Base-by-base conservation (phyloP, 2,329 filamentous ascomycete genomes). In the Aspergillaceae sp. region DNA sequence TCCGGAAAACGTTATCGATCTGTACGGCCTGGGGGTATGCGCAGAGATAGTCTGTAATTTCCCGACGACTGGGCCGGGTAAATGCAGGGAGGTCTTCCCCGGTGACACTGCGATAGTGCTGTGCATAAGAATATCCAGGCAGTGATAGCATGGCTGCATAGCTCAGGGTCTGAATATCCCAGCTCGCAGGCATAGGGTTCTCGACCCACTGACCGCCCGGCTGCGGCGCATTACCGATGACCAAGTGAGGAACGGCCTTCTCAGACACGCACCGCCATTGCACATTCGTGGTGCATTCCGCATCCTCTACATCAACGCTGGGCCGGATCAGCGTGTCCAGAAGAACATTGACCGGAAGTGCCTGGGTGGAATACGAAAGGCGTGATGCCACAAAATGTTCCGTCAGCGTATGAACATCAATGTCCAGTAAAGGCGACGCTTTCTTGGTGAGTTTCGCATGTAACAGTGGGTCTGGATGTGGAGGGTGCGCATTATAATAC, bases 131-230 rank as follows among this genome's bases (percentile, higher is more conserved):
- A 56, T 80, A 82, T 0, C 75, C 78, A 0, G 79, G 79, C 28
- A 82, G 64, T 9, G 76, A 80, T 5, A 82, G 67, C 72, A 80
- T 77, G 48, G 79, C 77, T 2, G 78, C 77, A 64, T 82, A 82
- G 59, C 78, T 81, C 59, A 82, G 57, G 0, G 78, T 76, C 38
- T 75, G 76, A 50, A 81, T 79, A 47, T 79, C 71, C 61, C 72
- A 74, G 56, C 73, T 78, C 3, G 74, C 71, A 28, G 68, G 67
- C 9, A 72, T 67, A 0, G 74, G 71, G 46, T 77, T 73, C 42
- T 78, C 75, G 1, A 73, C 74, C 79, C 79, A 82, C 57, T 82
- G 78, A 5, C 79, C 79, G 10, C 79, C 79, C 1, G 77, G 67
- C 36, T 69, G 61, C 6, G 62, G 46, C 0, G 76, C 67, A 47